Conservation (phyloP, 1,284 basidiomycete genomes). For the Coniferiporia sulphurascens region DNA sequence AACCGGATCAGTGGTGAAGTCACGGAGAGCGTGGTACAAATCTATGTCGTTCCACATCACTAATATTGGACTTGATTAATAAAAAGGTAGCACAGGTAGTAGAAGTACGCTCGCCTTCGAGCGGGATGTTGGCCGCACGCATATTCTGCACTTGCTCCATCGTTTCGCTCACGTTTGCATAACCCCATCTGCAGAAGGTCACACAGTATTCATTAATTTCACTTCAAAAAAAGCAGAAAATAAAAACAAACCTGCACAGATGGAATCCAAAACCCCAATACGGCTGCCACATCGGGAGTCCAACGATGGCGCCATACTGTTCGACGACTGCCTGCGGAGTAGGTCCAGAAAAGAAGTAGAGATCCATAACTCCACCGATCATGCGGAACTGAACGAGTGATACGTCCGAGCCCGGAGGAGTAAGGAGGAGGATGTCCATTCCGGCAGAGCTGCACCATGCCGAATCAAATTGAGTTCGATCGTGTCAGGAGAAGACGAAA, state of each 20-base stretch:
- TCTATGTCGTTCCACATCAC: constrained; percentile 70
- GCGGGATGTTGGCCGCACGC: constrained; percentile 58
- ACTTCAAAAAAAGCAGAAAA: background rate
- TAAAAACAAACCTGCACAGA: constrained; percentile 47
- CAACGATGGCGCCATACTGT: constrained; percentile 60
- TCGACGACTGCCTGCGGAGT: constrained; percentile 59
- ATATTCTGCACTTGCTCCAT: constrained; percentile 50
- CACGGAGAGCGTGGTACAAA: constrained; percentile 58
- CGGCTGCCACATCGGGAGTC: constrained; percentile 63
- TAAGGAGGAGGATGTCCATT: constrained; percentile 59
- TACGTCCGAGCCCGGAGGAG: constrained; percentile 42
- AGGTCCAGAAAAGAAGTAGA: constrained; percentile 70
- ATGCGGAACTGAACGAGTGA: constrained; percentile 62
- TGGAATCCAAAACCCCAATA: constrained; percentile 71
- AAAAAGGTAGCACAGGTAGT: background rate
- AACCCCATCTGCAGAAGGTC: constrained; percentile 45
- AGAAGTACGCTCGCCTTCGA: constrained; percentile 34
- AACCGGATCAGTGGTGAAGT: constrained; percentile 66
- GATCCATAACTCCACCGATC: constrained; percentile 63
- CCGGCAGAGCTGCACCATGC: constrained; percentile 41
- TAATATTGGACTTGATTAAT: background rate
- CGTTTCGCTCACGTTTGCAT: constrained; percentile 42
- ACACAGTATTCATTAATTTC: background rate
- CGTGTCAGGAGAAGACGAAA: background rate
- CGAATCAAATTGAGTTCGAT: background rate